Base-by-base conservation (phyloP, 2,329 filamentous ascomycete species). In the Xylariales sp. region DNA sequence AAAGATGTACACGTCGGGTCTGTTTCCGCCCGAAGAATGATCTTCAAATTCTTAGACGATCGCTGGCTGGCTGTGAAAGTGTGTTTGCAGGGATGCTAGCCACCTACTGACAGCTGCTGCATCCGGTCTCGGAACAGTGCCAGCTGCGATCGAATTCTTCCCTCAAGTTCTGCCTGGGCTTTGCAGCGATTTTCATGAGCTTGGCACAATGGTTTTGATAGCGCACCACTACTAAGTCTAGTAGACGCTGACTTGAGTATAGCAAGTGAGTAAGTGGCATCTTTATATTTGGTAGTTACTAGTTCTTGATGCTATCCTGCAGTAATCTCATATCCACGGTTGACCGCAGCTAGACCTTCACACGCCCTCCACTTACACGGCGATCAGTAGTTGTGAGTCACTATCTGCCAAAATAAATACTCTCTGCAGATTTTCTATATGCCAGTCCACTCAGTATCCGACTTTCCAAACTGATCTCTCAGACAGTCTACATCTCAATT, bases 121-220 rank as follows among this genome's bases (percentile, higher is more conserved):
- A 16, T 14, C 36, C 36, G 36, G 18, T 31, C 27, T 38, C 36
- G 36, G 36, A 31, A 27, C 36, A 15, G n/a, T 19, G 36, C 36
- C 36, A 38, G 36, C 36, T 38, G 36, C 36, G 15, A 38, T 6
- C 16, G 16, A 29, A 22, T 29, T 38, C 36, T 38, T 38, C 18
- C 20, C 34, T 22, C 15, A 12, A 21, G 5, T 18, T 27, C 34
- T 25, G n/a, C n/a, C n/a, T n/a, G n/a, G 24, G 20, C 12, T 19
- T 35, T 16, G 34, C 34, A 37, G 25, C 15, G 22, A 15, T 21
- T 16, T 38, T 19, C n/a, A 19, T 5, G 19, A 14, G 15, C 31
- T 27, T 16, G 15, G 21, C 18, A 29, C 36, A 38, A 38, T 12
- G 15, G 36, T n/a, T 31, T 20, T 15, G 15, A 38, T 27, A 8